Evolutionary conservation across 495 filamentous ascomycete genomes (phyloP).

Genomic region (Neurospora sp.): DNA sequence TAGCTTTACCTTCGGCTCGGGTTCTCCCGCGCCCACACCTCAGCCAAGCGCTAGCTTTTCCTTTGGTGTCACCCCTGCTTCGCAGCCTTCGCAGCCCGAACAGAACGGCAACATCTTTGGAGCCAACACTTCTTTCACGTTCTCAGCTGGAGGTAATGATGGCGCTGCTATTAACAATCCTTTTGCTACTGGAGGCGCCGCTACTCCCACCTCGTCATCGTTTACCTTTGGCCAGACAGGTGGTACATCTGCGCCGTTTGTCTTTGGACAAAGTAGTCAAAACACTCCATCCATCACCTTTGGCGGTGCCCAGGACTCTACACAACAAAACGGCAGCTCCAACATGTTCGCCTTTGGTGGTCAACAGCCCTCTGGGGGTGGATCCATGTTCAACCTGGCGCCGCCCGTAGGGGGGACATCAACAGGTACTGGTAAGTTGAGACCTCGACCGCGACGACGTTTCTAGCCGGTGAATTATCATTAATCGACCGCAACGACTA

Average conservation of each 20-base stretch:
- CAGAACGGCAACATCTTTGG: slow-evolving; percentile 14
- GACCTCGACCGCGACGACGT: slow-evolving; percentile 1
- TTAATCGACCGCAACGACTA: slow-evolving; percentile 15
- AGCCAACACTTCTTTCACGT: slow-evolving; percentile 27
- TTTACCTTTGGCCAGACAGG: slow-evolving; percentile 28
- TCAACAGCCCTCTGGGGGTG: slow-evolving; percentile 15
- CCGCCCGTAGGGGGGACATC: slow-evolving; percentile 25
- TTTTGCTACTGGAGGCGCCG: slow-evolving; percentile 22
- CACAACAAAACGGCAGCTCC: slow-evolving; percentile 1
- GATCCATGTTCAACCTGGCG: slow-evolving; percentile 24
- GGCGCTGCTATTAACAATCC: slow-evolving; percentile 30
- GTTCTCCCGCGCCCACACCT: slow-evolving; percentile 19
- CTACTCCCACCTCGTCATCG: slow-evolving; percentile 22
- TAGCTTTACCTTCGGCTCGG: slow-evolving; percentile 15
- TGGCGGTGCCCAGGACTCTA: slow-evolving; percentile 15
- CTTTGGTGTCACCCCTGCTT: slow-evolving; percentile 2
- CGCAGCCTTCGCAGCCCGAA: slow-evolving; percentile 6
- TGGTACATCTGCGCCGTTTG: slow-evolving; percentile 15
- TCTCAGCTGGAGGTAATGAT: slow-evolving; percentile 23
- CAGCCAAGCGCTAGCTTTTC: slow-evolving; percentile 18
- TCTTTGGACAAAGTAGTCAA: slow-evolving; percentile 13
- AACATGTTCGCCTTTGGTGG: slow-evolving; percentile 19
- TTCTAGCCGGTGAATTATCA: slow-evolving; percentile 2
- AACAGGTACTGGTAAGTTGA: slow-evolving; percentile 35
- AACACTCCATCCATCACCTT: slow-evolving; percentile 20